These are phyloP conservation scores for Aspergillus mulundensis DNA, from an alignment of 495 filamentous ascomycete species.

Conservation along the genomic window DNA sequence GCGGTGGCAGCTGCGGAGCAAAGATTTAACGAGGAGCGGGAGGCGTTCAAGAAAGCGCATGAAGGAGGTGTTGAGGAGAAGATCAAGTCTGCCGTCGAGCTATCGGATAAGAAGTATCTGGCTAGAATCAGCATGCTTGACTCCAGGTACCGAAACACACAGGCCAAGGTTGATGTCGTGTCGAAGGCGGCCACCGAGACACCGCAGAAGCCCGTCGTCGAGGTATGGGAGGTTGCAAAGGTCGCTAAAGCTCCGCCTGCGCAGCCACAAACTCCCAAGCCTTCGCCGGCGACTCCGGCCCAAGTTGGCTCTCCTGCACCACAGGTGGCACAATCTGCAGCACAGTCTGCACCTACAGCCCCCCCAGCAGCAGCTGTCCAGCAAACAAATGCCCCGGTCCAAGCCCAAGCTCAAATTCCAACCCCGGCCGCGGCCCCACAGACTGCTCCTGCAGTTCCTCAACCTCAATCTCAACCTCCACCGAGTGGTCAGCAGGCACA, in stretches of 20 bases:
- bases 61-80: constrained; percentile 38
- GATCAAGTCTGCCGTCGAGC: constrained; percentile 41
- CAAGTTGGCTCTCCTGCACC: constrained; percentile 25
- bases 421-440: constrained; percentile 9
- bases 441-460: background rate
- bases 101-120: constrained; percentile 57
- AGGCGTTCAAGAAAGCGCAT: constrained; percentile 60
- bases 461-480: constrained; percentile 10
- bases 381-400: constrained; percentile 2
- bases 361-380: constrained; percentile 12
- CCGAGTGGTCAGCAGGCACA: constrained; percentile 14
- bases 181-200: constrained; percentile 78
- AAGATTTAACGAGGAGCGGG: constrained; percentile 53
- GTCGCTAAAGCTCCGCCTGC: constrained; percentile 56
- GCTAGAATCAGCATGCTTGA: constrained; percentile 79
- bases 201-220: constrained; percentile 70
- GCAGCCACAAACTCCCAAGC: constrained; percentile 28
- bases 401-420: constrained; percentile 13
- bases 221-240: constrained; percentile 82
- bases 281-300: constrained; percentile 30
- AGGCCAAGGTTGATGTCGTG: constrained; percentile 73
- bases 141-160: constrained; percentile 56
- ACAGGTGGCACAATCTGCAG: constrained; percentile 26
- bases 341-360: constrained; percentile 26
- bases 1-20: constrained; percentile 35